Evolutionary conservation across 345 rosid genomes (phyloP), one percentile per base, ranked within the genome.

Genomic region (Ailanthus altissimus): DNA sequence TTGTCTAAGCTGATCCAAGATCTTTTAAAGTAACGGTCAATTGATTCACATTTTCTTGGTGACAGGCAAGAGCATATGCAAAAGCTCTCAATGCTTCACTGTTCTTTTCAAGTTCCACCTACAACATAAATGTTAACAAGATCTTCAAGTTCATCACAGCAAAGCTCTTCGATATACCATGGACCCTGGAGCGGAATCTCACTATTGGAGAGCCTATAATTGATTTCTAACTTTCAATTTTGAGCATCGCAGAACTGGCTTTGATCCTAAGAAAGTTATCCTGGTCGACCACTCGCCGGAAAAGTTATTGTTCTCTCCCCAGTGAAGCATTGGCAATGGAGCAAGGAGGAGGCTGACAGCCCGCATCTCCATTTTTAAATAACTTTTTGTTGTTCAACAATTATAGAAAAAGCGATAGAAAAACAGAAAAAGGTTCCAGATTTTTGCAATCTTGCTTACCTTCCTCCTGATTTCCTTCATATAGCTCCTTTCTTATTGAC

Each of bases 61-160:
- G 61, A 73, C 89, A 94, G 97, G 98, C 99, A n/a, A 85, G 99
- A 84, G 84, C 90, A 38, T 93, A 89, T 32, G 98, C 99, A 0
- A 95, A 90, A 85, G 96, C 89, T 3, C 62, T 91, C 58, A 93
- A 93, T 20, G 99, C 98, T 2, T 88, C 99, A 0, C 86, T 95
- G 43, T 95, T 95, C 89, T 95, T 95, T 79, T 95, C 98, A 40
- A 95, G 99, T 58, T 92, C 98, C 9, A 83, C 90, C 49, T 93
- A 95, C 81, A 95, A 93, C 85, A 95, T 95, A 64, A 95, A 95
- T 75, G 99, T 95, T 20, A 95, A 88, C 78, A 95, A 95, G 90
- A 87, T 95, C 80, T 93, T 95, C 85, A 93, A 95, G 84, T 95
- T 93, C 89, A 89, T 95, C 77, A 91, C 98, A 2, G 99, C 99